phyloP scores from a whole-genome alignment of 23 red algal genomes.

The Gracilariopsis chorda region DNA sequence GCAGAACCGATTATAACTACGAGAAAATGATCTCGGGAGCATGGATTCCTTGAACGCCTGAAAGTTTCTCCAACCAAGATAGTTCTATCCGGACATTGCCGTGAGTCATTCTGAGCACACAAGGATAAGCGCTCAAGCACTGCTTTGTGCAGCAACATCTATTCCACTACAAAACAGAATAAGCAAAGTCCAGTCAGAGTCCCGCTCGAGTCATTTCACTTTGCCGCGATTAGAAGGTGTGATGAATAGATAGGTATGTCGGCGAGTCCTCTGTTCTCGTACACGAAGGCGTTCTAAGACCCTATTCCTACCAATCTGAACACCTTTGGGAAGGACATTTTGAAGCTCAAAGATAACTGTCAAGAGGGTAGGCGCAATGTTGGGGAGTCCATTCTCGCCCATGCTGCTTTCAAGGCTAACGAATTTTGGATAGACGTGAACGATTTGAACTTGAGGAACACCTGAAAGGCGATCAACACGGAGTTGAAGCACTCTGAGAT shows the following conservation, averaged over 20 bases:
- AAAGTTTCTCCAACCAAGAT: no score
- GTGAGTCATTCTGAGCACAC: no score
- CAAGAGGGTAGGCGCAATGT: constrained; percentile 26
- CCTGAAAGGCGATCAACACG: constrained; percentile 10
- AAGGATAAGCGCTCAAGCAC: no score
- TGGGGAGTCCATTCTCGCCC: background rate
- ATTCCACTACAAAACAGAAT: no score
- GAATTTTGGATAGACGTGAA: constrained; percentile 17
- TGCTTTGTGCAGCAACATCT: no score
- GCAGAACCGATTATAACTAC: no score
- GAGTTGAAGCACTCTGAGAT: background rate
- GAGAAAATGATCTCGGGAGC: no score
- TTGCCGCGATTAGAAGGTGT: no score
- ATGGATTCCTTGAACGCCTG: no score
- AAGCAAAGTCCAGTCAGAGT: no score
- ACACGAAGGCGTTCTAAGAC: constrained; percentile 57
- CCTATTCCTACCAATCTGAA: constrained; percentile 21
- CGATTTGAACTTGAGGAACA: constrained; percentile 23
- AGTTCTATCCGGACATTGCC: no score
- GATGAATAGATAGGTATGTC: constrained; percentile 58
- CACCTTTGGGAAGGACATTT: constrained; percentile 2
- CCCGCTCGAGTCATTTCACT: no score
- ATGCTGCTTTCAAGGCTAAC: constrained; percentile 5
- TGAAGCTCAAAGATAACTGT: constrained; percentile 17
- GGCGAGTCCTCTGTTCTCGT: constrained; percentile 54